Percentiles rank a stretch among this genome's conserved stretches.
These are phyloP conservation scores for Discostella stelligera DNA, from an alignment of 352 stramenopile species.

Conservation along the genomic window DNA sequence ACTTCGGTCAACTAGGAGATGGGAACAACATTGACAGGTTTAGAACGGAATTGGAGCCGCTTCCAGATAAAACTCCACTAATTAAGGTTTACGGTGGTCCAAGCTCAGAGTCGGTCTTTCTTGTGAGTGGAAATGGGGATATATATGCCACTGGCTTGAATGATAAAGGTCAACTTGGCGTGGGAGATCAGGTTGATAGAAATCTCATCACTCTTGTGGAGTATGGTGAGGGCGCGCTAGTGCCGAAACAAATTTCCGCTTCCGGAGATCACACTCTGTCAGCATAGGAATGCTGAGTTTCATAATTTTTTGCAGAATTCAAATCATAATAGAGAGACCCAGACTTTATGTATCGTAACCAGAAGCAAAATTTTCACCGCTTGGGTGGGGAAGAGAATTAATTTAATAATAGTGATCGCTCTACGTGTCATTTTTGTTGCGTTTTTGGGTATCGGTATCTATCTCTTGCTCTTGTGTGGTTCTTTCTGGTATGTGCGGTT, in stretches of 20 bases:
- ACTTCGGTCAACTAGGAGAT: slow-evolving; percentile 54
- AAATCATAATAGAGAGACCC: not conserved
- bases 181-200: slow-evolving; percentile 39
- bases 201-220: slow-evolving; percentile 34
- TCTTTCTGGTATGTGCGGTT: too few species aligned
- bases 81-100: slow-evolving; percentile 32
- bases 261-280: slow-evolving; percentile 34
- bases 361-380: too few species aligned
- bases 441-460: too few species aligned
- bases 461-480: too few species aligned
- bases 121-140: slow-evolving; percentile 27
- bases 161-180: slow-evolving; percentile 46
- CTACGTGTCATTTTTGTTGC: too few species aligned
- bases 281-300: slow-evolving; percentile 20
- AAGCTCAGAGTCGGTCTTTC: slow-evolving; percentile 48
- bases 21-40: slow-evolving; percentile 37
- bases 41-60: slow-evolving; percentile 26
- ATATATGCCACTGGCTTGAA: slow-evolving; percentile 43
- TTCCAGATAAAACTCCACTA: slow-evolving; percentile 27
- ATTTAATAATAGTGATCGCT: too few species aligned
- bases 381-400: too few species aligned
- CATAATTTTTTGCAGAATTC: slow-evolving; percentile 4
- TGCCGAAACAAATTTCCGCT: slow-evolving; percentile 19
- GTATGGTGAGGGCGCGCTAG: slow-evolving; percentile 4
- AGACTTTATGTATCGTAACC: not conserved